Conservation (phyloP, 805 yeast species). For the Cyberlindnera lachancei region DNA sequence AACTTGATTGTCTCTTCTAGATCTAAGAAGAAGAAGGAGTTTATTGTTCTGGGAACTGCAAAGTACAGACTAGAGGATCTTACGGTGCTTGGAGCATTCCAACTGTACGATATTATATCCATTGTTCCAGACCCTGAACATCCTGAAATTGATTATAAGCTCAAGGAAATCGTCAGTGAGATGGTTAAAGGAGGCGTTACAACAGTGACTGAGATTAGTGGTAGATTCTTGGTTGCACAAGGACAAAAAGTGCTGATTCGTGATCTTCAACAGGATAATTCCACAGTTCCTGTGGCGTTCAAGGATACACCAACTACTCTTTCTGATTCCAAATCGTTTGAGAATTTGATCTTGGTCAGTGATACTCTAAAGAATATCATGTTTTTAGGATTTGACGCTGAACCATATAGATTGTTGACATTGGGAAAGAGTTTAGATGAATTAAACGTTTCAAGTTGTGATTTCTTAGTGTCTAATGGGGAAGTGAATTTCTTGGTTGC, state of each 20-base stretch:
- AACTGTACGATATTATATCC: constrained; percentile 65
- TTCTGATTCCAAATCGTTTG: constrained; percentile 73
- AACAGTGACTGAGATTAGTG: constrained; percentile 69
- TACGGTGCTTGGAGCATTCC: constrained; percentile 71
- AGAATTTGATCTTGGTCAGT: constrained; percentile 73
- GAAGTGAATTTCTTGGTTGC: constrained; percentile 60
- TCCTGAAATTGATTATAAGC: constrained; percentile 75
- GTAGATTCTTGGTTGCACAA: constrained; percentile 75
- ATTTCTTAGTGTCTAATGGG: constrained; percentile 65
- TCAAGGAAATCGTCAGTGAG: constrained; percentile 68
- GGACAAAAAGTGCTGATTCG: constrained; percentile 76
- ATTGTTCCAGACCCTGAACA: constrained; percentile 84
- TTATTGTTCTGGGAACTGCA: constrained; percentile 74
- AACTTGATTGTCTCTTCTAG: constrained; percentile 30
- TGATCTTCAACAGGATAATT: constrained; percentile 77
- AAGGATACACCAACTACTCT: constrained; percentile 77
- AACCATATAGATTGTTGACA: constrained; percentile 80
- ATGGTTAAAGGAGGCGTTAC: constrained; percentile 80
- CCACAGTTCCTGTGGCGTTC: constrained; percentile 90
- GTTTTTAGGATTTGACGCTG: constrained; percentile 87
- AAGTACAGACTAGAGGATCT: constrained; percentile 71
- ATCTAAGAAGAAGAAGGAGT: constrained; percentile 46
- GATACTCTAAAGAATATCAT: constrained; percentile 74
- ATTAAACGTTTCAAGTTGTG: constrained; percentile 63
- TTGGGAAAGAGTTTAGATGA: constrained; percentile 67